Evolutionary conservation across 2,329 filamentous ascomycete species (phyloP).

Genomic region (Gaeumannomyces sp.): DNA sequence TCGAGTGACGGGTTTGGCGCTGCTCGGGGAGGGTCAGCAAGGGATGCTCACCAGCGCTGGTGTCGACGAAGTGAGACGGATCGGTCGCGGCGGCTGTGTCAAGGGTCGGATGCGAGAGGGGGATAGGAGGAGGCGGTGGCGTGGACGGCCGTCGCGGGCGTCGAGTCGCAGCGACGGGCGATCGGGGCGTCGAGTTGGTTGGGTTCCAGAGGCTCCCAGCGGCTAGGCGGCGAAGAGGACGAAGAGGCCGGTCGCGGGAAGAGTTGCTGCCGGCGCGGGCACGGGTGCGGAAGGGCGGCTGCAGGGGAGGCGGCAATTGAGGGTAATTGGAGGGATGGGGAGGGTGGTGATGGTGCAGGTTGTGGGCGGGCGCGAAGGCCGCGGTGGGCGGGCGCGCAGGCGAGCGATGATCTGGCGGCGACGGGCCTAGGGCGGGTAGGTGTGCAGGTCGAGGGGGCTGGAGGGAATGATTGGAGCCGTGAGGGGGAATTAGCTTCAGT

Average conservation of each 20-base stretch:
- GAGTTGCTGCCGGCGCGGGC: constrained; percentile 20
- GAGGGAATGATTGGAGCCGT: constrained; percentile 35
- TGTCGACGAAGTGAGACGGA: constrained; percentile 30
- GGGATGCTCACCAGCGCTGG: constrained; percentile 41
- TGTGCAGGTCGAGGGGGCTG: constrained; percentile 16
- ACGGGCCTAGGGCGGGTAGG: constrained; percentile 24
- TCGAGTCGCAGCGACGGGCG: constrained; percentile 21
- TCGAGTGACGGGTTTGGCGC: constrained; percentile 36
- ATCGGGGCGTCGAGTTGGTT: constrained; percentile 51
- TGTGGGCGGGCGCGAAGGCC: constrained; percentile 12
- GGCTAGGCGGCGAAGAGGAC: constrained; percentile 33
- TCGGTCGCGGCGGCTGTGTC: constrained; percentile 25
- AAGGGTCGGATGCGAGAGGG: constrained; percentile 39
- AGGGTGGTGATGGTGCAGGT: constrained; percentile 13
- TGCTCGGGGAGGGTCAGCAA: constrained; percentile 47
- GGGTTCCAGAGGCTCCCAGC: constrained; percentile 55
- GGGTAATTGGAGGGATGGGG: constrained; percentile 8
- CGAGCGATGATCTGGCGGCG: constrained; percentile 8
- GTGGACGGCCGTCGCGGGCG: constrained; percentile 44
- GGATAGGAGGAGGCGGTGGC: constrained; percentile 46
- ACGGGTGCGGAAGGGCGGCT: constrained; percentile 40
- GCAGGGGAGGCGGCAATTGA: constrained; percentile 19
- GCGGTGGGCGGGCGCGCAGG: constrained; percentile 8
- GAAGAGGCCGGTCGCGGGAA: constrained; percentile 19
- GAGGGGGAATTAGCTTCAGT: constrained; percentile 31